Conservation (phyloP, 176 grass and related monocot genomes). For the Carex littledalei region DNA sequence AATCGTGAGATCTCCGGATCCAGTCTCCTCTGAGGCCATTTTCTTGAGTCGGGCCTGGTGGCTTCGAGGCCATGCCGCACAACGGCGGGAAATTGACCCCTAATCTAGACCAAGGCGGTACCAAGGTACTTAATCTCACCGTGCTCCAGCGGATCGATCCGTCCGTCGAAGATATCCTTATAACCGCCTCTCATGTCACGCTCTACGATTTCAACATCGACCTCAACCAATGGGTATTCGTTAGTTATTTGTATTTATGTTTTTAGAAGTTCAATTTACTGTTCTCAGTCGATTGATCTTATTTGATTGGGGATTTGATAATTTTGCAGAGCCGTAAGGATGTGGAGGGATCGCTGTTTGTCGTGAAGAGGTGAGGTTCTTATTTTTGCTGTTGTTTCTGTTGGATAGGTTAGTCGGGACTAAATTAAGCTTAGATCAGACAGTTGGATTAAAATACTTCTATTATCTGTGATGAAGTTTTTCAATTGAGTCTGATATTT, state of each 20-base stretch:
- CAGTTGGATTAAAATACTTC: background rate
- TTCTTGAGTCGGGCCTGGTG: background rate
- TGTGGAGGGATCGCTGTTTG: slow-evolving; percentile 86
- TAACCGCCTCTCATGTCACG: slow-evolving; percentile 82
- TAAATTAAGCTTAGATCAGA: slow-evolving; percentile 15
- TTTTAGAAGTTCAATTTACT: background rate
- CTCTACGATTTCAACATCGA: slow-evolving; percentile 95
- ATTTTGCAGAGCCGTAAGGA: slow-evolving; percentile 76
- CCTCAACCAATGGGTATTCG: slow-evolving; percentile 75
- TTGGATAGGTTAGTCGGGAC: slow-evolving; percentile 18
- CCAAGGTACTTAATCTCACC: slow-evolving; percentile 79
- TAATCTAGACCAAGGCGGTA: slow-evolving; percentile 73
- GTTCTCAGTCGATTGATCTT: slow-evolving; percentile 2
- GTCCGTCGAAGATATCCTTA: slow-evolving; percentile 89
- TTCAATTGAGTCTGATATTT: slow-evolving; percentile 11
- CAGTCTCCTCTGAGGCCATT: slow-evolving; percentile 18
- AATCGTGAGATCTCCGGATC: background rate
- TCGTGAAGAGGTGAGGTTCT: slow-evolving; percentile 67
- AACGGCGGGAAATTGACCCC: slow-evolving; percentile 71
- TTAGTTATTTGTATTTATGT: background rate
- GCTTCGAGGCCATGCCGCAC: slow-evolving; percentile 30
- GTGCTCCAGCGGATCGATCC: slow-evolving; percentile 88
- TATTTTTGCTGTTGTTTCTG: background rate
- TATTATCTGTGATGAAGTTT: background rate
- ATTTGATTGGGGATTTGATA: background rate